These are phyloP conservation scores for Phyllosticta paracitricarpa DNA, from an alignment of 2,329 filamentous ascomycete species.

Conservation along the genomic window DNA sequence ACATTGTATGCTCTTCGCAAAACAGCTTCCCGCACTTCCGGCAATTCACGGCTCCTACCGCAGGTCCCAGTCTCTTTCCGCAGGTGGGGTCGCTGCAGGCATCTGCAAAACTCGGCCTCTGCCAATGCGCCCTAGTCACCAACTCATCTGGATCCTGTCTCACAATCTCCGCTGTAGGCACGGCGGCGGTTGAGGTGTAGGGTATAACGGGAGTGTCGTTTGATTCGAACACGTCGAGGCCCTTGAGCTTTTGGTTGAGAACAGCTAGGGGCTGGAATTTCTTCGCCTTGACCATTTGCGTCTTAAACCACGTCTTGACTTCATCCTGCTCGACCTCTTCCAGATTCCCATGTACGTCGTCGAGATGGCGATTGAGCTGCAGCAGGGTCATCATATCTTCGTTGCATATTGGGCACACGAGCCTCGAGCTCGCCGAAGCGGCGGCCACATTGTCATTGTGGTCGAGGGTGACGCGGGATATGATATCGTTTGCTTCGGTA, in stretches of 20 bases:
- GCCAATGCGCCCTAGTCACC: constrained; percentile 84
- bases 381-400: constrained; percentile 96
- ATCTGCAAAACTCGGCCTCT: constrained; percentile 63
- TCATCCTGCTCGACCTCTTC: constrained; percentile 84
- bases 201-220: constrained; percentile 56
- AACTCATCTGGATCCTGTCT: constrained; percentile 74
- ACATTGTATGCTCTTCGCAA: constrained; percentile 98
- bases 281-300: constrained; percentile 87
- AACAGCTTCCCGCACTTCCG: constrained; percentile 87
- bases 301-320: constrained; percentile 94
- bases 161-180: constrained; percentile 20
- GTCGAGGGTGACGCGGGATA: constrained; percentile 67
- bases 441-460: constrained; percentile 47
- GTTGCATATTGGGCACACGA: constrained; percentile 94
- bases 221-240: constrained; percentile 86
- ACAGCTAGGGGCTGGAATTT: constrained; percentile 84
- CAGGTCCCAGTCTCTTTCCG: constrained; percentile 64
- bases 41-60: constrained; percentile 84
- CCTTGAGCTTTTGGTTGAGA: constrained; percentile 87
- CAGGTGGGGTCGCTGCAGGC: constrained; percentile 81
- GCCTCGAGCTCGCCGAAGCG: constrained; percentile 51
- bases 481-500: constrained; percentile 65
- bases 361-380: constrained; percentile 76
- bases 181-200: constrained; percentile 25
- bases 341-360: constrained; percentile 83